Evolutionary conservation across 352 stramenopile genomes (phyloP).

Genomic region (Pythium pectinolyticum): DNA sequence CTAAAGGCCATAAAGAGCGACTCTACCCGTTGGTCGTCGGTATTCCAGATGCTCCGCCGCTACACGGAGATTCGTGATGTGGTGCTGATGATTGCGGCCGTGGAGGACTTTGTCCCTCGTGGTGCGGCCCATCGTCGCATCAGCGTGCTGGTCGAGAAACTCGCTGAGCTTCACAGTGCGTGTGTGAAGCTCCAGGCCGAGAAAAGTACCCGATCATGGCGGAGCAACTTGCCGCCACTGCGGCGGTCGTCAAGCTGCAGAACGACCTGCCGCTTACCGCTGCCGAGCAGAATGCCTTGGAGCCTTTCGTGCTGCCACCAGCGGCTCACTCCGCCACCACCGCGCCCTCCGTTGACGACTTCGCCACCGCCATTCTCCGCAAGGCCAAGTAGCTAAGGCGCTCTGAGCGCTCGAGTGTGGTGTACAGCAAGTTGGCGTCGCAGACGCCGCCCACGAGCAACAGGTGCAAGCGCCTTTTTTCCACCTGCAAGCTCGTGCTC

Average conservation of each 20-base stretch:
- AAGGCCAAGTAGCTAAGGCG: too few relatives aligned
- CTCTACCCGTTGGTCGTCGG: constrained; percentile 28
- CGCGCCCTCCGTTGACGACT: too few relatives aligned
- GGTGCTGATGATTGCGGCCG: constrained; percentile 13
- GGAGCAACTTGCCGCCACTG: too few relatives aligned
- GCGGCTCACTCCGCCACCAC: too few relatives aligned
- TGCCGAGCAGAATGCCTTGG: not conserved
- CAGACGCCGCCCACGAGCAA: too few relatives aligned
- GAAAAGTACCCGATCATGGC: constrained; percentile 11
- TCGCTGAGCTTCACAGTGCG: constrained; percentile 24
- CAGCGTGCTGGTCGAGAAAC: constrained; percentile 4
- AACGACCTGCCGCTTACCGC: not conserved
- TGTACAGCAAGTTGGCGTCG: too few relatives aligned
- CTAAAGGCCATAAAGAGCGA: constrained; percentile 18
- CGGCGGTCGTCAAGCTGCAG: constrained; percentile 6
- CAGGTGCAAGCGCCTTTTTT: too few relatives aligned
- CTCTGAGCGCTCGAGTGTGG: too few relatives aligned
- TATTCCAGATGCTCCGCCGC: constrained; percentile 19
- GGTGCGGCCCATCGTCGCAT: constrained; percentile 15
- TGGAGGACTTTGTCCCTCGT: constrained; percentile 28
- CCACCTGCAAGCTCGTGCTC: too few relatives aligned
- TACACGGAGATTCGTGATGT: constrained; percentile 26
- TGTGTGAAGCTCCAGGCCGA: constrained; percentile 21
- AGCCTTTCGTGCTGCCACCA: not conserved
- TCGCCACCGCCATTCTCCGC: too few relatives aligned